phyloP scores from a whole-genome alignment of 768 basidiomycete species.

The Leccinellum albellum region DNA sequence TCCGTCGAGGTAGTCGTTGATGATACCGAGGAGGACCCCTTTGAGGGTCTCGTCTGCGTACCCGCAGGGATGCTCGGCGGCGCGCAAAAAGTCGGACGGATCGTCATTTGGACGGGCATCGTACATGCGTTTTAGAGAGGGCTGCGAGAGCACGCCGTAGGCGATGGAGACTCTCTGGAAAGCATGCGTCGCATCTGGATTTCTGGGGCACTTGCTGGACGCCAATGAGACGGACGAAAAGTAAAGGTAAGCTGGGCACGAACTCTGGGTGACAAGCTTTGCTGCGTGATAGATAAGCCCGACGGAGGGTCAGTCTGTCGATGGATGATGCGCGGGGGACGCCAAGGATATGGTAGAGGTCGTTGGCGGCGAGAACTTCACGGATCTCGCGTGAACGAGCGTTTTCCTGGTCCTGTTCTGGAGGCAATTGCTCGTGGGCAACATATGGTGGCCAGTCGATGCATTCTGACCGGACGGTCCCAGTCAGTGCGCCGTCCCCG shows the following conservation, averaged over 20 bases:
- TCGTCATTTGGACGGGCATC: slow-evolving; percentile 51
- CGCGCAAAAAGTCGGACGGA: slow-evolving; percentile 47
- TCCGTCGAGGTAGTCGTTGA: slow-evolving; percentile 81
- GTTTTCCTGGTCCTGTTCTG: slow-evolving; percentile 9
- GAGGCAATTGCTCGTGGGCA: background rate
- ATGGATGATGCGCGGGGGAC: slow-evolving; percentile 45
- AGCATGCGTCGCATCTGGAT: slow-evolving; percentile 73
- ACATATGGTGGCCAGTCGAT: slow-evolving; percentile 28
- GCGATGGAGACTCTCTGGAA: slow-evolving; percentile 87
- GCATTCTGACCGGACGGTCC: slow-evolving; percentile 20
- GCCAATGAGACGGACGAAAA: slow-evolving; percentile 3
- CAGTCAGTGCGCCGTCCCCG: slow-evolving; percentile 37
- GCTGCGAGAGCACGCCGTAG: slow-evolving; percentile 75
- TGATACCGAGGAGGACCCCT: slow-evolving; percentile 66
- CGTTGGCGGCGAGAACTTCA: slow-evolving; percentile 55
- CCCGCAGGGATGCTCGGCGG: slow-evolving; percentile 42
- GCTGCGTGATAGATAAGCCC: slow-evolving; percentile 75
- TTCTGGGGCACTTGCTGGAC: slow-evolving; percentile 72
- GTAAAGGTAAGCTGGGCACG: slow-evolving; percentile 29
- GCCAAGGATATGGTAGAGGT: slow-evolving; percentile 75
- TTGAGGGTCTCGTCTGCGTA: slow-evolving; percentile 79
- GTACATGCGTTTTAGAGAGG: slow-evolving; percentile 63
- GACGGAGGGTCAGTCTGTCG: slow-evolving; percentile 61
- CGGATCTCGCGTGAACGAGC: slow-evolving; percentile 23
- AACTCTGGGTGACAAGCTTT: slow-evolving; percentile 84